Percentiles rank a stretch among this genome's conserved stretches.
phyloP scores from a whole-genome alignment of 495 filamentous ascomycete species.

The Hypoxylon cercidicola region DNA sequence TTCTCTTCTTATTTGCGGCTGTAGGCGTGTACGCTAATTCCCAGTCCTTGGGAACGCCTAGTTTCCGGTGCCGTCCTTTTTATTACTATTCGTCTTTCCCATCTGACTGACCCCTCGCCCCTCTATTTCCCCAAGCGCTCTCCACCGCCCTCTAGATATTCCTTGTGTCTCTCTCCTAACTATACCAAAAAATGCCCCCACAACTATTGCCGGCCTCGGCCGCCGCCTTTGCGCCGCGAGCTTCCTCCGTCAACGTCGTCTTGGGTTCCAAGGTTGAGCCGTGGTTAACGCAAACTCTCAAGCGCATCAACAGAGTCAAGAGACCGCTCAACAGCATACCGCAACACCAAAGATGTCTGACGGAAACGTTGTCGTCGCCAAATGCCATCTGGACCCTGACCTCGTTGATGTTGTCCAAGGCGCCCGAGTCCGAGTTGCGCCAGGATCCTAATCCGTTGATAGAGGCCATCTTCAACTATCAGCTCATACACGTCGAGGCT shows the following conservation, averaged over 20 bases:
- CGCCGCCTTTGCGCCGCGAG: constrained; percentile 92
- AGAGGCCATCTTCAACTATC: constrained; percentile 92
- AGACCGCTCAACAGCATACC: constrained; percentile 96
- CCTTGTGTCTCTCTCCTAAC: constrained; percentile 48
- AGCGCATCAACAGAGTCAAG: constrained; percentile 97
- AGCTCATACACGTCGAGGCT: constrained; percentile 93
- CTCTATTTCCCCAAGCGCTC: constrained; percentile 59
- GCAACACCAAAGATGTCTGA: constrained; percentile 96
- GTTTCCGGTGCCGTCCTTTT: constrained; percentile 62
- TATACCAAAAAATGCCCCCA: constrained; percentile 76
- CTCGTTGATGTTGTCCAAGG: constrained; percentile 92
- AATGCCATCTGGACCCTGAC: constrained; percentile 96
- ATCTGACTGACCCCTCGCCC: constrained; percentile 46
- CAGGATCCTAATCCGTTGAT: constrained; percentile 88
- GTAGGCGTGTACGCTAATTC: constrained; percentile 68
- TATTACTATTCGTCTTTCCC: constrained; percentile 65
- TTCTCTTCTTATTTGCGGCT: constrained; percentile 62
- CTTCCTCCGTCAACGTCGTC: constrained; percentile 92
- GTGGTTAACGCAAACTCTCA: constrained; percentile 96
- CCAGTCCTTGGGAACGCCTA: constrained; percentile 66
- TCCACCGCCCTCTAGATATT: constrained; percentile 58
- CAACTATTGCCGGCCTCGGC: constrained; percentile 94
- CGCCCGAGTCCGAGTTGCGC: constrained; percentile 85
- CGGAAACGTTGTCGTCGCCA: constrained; percentile 89
- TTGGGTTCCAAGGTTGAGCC: constrained; percentile 93